A percentile compares a stretch with the other conserved stretches of the same genome.
Conservation (phyloP, 2,329 filamentous ascomycete species). For the Aspergillus jensenii region DNA sequence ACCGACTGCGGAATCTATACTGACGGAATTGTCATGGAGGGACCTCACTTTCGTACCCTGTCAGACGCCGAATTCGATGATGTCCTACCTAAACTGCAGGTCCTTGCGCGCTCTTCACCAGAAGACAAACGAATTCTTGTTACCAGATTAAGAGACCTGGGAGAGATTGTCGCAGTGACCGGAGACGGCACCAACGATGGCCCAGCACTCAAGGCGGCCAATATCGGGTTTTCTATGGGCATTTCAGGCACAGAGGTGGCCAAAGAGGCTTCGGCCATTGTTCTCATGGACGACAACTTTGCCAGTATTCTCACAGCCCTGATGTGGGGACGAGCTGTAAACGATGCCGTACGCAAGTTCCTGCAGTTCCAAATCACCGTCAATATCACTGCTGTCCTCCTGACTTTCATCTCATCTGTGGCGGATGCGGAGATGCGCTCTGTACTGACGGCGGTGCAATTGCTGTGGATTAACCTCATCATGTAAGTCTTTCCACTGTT, state of each 20-base stretch:
- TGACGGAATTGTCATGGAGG: slow-evolving; percentile 65
- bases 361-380: slow-evolving; percentile 64
- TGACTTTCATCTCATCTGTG: slow-evolving; percentile 83
- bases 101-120: slow-evolving; percentile 62
- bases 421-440: slow-evolving; percentile 62
- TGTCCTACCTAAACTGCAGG: slow-evolving; percentile 57
- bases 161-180: slow-evolving; percentile 60
- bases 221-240: slow-evolving; percentile 66
- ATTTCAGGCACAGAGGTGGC: slow-evolving; percentile 64
- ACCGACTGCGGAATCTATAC: slow-evolving; percentile 66
- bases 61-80: slow-evolving; percentile 56
- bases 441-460: slow-evolving; percentile 80
- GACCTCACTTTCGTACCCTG: slow-evolving; percentile 61
- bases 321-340: slow-evolving; percentile 65
- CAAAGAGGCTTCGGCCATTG: slow-evolving; percentile 64
- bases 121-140: slow-evolving; percentile 65
- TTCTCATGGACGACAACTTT: slow-evolving; percentile 66
- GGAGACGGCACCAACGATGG: slow-evolving; percentile 66
- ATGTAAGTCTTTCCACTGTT: slow-evolving; percentile 71
- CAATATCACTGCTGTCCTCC: slow-evolving; percentile 81
- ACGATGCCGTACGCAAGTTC: slow-evolving; percentile 65
- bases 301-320: slow-evolving; percentile 61
- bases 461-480: slow-evolving; percentile 91
- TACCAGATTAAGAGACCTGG: slow-evolving; percentile 55
- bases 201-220: slow-evolving; percentile 61